Conservation (phyloP, 1,284 basidiomycete species). For the Ustilago loliicola region DNA sequence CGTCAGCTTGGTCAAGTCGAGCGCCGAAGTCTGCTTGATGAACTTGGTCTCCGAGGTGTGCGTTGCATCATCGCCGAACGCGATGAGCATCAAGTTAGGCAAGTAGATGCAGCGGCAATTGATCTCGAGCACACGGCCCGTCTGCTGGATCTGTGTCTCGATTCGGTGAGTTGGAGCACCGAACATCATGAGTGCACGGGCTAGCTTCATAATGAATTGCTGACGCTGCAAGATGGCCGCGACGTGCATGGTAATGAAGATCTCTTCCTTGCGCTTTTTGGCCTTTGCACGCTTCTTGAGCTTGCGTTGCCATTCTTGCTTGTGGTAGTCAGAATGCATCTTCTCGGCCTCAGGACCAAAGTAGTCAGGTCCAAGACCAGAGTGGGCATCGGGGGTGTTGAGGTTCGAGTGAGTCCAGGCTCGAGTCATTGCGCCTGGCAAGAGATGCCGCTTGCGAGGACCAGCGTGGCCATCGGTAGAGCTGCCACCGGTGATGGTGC, state of each 20-base stretch:
- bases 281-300: constrained; percentile 64
- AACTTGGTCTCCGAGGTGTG: constrained; percentile 86
- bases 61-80: constrained; percentile 80
- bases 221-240: constrained; percentile 87
- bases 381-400: constrained; percentile 57
- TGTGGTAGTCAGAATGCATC: constrained; percentile 40
- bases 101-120: constrained; percentile 87
- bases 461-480: constrained; percentile 25
- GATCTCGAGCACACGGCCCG: constrained; percentile 86
- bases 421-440: constrained; percentile 41
- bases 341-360: constrained; percentile 57
- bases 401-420: constrained; percentile 53
- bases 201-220: constrained; percentile 89
- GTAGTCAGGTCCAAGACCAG: constrained; percentile 57
- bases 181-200: constrained; percentile 94
- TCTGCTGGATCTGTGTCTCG: constrained; percentile 86
- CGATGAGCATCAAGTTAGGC: constrained; percentile 79
- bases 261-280: constrained; percentile 68
- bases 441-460: constrained; percentile 23
- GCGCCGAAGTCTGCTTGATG: constrained; percentile 69
- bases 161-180: constrained; percentile 90
- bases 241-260: constrained; percentile 84
- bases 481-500: constrained; percentile 48
- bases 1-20: constrained; percentile 71
- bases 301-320: constrained; percentile 67